These are phyloP conservation scores for Wolfiporia cocos DNA, from an alignment of 1,284 basidiomycete species.

Conservation along the genomic window DNA sequence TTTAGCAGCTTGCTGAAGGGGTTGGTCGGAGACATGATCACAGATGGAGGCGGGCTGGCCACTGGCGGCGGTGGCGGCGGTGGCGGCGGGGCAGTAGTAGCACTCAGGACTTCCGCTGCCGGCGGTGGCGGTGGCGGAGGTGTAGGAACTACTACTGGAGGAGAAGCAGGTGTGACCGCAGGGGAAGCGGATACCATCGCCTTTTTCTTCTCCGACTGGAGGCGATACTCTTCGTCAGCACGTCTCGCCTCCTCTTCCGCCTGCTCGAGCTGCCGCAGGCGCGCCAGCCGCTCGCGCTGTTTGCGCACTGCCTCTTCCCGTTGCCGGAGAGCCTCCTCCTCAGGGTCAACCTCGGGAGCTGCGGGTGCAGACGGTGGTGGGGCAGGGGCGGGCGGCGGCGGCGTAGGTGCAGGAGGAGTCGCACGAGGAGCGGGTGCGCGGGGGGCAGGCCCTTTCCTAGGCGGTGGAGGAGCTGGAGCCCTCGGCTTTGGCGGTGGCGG, in stretches of 20 bases:
- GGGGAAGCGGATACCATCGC: slow-evolving; percentile 6
- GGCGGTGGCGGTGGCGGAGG: slow-evolving; percentile 24
- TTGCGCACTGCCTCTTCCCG: slow-evolving; percentile 65
- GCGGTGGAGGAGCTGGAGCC: slow-evolving; percentile 41
- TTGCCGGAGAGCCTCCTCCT: slow-evolving; percentile 56
- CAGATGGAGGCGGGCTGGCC: slow-evolving; percentile 24
- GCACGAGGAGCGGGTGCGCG: slow-evolving; percentile 26
- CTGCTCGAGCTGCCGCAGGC: slow-evolving; percentile 61
- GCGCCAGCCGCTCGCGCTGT: slow-evolving; percentile 56
- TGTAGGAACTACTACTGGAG: slow-evolving; percentile 19
- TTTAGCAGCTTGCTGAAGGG: slow-evolving; percentile 67
- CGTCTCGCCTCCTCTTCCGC: slow-evolving; percentile 60
- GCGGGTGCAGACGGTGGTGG: slow-evolving; percentile 24
- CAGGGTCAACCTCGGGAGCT: slow-evolving; percentile 43
- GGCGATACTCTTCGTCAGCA: slow-evolving; percentile 16
- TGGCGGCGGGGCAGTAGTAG: slow-evolving; percentile 22
- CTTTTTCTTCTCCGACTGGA: slow-evolving; percentile 10
- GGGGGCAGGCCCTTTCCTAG: slow-evolving; percentile 29
- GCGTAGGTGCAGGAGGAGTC: slow-evolving; percentile 21
- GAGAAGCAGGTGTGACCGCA: slow-evolving; percentile 1
- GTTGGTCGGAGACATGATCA: slow-evolving; percentile 47
- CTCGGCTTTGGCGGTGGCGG: slow-evolving; percentile 27
- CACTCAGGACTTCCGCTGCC: slow-evolving; percentile 18
- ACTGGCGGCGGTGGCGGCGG: slow-evolving; percentile 31
- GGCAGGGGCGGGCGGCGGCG: slow-evolving; percentile 17